Base-by-base conservation (phyloP, 148 eudicot species). In the Rhododendron ovatum region DNA sequence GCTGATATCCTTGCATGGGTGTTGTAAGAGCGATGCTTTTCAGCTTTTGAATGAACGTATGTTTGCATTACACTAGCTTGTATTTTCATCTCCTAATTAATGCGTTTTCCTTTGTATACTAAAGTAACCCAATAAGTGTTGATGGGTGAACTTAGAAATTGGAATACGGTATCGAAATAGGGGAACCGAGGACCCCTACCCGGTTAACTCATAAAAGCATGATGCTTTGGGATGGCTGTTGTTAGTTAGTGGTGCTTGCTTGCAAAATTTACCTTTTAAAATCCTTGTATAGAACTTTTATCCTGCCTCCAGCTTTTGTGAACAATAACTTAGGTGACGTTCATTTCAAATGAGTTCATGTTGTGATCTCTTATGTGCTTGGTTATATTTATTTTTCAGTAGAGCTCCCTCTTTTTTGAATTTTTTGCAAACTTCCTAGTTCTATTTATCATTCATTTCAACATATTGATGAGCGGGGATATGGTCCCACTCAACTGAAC, bases 41-140 rank as follows among this genome's bases (percentile, higher is more conserved):
- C 94, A 93, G 91, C 95, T 94, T 81, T 57, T 93, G 86, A 92
- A 90, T 84, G 89, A 87, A 86, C 95, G 97, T 93, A 92, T 67
- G 94, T 83, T 67, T 84, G 13, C 81, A 78, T 71, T 61, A 74
- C 77, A 41, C 17, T 41, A 22, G 28, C 69, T 67, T 63, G n/a
- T 11, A 22, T 83, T 13, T 26, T 41, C 20, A 2, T 6, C 47
- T 83, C 28, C 28, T 20, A 71, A 15, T 71, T 14, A 69, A 69
- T 14, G 39, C 33, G 76, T 35, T 81, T 20, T 48, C 47, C 15
- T 5, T 33, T 39, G 1, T 75, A 15, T 18, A 61, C 51, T 28
- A 17, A 18, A 53, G 43, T 37, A 15, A 59, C 37, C 45, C 26
- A 13, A 26, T 81, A 15, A 51, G 30, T 67, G 26, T 83, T 57